Conservation (phyloP, 1,284 basidiomycete species). For the Ustilago shanxiensis region DNA sequence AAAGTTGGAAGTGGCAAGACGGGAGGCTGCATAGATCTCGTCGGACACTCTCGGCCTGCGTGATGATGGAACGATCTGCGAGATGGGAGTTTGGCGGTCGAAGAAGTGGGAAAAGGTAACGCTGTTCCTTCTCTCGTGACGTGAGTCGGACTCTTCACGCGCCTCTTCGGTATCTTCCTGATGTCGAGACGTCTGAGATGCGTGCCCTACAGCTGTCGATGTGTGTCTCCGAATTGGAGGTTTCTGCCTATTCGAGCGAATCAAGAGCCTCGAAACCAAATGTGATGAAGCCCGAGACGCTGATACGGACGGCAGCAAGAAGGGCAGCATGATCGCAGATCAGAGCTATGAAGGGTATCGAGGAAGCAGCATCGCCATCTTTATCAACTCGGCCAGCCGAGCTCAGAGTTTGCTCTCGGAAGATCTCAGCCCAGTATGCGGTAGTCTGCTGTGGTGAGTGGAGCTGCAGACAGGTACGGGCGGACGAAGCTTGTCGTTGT, state of each 20-base stretch:
- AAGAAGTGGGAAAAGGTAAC: slow-evolving; percentile 37
- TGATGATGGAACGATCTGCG: not conserved
- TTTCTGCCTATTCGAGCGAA: not conserved
- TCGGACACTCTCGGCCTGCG: slow-evolving; percentile 11
- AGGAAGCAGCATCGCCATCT: slow-evolving; percentile 15
- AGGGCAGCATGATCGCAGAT: slow-evolving; percentile 25
- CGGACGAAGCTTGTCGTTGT: too few species aligned
- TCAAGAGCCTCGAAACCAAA: not conserved
- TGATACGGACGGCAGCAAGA: slow-evolving; percentile 10
- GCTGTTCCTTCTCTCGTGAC: not conserved
- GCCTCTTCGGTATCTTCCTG: slow-evolving; percentile 5
- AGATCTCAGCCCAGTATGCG: too few species aligned
- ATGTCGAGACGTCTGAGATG: not conserved
- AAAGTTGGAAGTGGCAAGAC: slow-evolving; percentile 13
- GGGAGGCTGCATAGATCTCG: slow-evolving; percentile 24
- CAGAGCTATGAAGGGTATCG: not conserved
- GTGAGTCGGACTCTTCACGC: not conserved
- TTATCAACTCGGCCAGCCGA: slow-evolving; percentile 1
- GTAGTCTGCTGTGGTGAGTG: too few species aligned
- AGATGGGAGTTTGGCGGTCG: slow-evolving; percentile 7
- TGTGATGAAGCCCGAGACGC: slow-evolving; percentile 10
- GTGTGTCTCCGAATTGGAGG: too few species aligned
- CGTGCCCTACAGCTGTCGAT: not conserved
- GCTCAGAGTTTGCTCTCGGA: not conserved
- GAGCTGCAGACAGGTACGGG: too few species aligned